These are phyloP conservation scores for Auriscalpium orientale DNA, from an alignment of 768 basidiomycete genomes.

Conservation along the genomic window DNA sequence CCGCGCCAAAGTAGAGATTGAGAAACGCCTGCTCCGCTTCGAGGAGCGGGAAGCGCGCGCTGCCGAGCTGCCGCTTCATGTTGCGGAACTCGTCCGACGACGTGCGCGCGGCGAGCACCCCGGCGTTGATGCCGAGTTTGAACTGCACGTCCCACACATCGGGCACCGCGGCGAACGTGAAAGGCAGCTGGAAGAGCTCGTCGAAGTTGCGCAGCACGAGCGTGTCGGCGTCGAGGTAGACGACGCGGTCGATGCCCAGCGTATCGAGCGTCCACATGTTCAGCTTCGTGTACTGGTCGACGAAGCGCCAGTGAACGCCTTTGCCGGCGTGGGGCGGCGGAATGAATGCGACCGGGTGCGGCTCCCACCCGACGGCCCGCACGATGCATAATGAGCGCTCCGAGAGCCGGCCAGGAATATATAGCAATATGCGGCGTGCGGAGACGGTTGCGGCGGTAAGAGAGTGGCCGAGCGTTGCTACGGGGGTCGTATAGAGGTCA, in stretches of 20 bases:
- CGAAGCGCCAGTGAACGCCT: conserved; percentile 29
- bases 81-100: conserved; percentile 20
- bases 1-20: conserved; percentile 28
- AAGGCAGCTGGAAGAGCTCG: conserved; percentile 37
- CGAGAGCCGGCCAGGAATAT: conserved; percentile 31
- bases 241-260: conserved; percentile 23
- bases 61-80: conserved; percentile 30
- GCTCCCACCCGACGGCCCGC: conserved; percentile 31
- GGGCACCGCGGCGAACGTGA: conserved; percentile 34
- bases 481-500: conserved; percentile 24
- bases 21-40: conserved; percentile 39
- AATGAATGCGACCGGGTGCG: conserved; percentile 28
- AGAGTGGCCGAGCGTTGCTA: conserved; percentile 26
- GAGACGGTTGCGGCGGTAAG: conserved; percentile 23
- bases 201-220: conserved; percentile 35
- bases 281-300: conserved; percentile 39
- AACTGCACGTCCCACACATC: conserved; percentile 32
- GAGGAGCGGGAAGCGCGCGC: conserved; percentile 29
- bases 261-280: conserved; percentile 32
- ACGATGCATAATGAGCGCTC: conserved; percentile 31
- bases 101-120: conserved; percentile 27
- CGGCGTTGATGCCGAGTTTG: conserved; percentile 30
- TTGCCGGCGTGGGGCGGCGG: conserved; percentile 30
- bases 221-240: conserved; percentile 38
- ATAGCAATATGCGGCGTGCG: conserved; percentile 26